A percentile compares a stretch with the other conserved stretches of the same genome.
Evolutionary conservation across 2,329 filamentous ascomycete genomes (phyloP).

Genomic region (Ceratocystis cacaofunesta): DNA sequence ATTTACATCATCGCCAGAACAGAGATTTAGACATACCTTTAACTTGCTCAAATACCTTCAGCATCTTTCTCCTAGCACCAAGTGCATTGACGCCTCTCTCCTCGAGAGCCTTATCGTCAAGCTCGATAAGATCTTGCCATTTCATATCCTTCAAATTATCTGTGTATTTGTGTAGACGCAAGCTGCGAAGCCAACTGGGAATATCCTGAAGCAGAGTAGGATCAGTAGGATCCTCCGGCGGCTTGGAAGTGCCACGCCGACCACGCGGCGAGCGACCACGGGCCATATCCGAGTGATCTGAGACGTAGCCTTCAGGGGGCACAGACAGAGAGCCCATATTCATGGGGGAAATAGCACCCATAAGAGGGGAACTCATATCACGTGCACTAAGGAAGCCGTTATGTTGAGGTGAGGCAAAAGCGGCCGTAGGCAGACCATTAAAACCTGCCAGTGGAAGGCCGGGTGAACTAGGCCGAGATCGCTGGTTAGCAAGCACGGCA

Average conservation of each 20-base stretch:
- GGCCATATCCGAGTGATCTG: conserved; percentile 81
- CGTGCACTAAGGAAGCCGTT: conserved; percentile 90
- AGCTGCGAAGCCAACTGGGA: conserved; percentile 83
- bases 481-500: conserved; percentile 45
- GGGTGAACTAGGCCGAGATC: conserved; percentile 80
- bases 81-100: conserved; percentile 88
- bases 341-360: conserved; percentile 54
- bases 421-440: conserved; percentile 34
- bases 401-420: conserved; percentile 77
- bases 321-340: conserved; percentile 59
- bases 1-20: neutral
- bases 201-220: conserved; percentile 83
- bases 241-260: conserved; percentile 86
- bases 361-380: conserved; percentile 56
- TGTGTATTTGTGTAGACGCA: conserved; percentile 95
- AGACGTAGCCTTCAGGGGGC: conserved; percentile 71
- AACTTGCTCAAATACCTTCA: conserved; percentile 98
- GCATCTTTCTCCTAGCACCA: conserved; percentile 89
- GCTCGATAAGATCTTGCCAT: conserved; percentile 81
- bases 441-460: conserved; percentile 52
- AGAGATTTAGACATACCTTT: conserved; percentile 38
- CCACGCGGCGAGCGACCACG: conserved; percentile 86
- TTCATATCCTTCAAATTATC: conserved; percentile 95
- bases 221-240: conserved; percentile 93
- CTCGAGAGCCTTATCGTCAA: conserved; percentile 87